Percentiles rank a stretch among this genome's conserved stretches.
These are phyloP conservation scores for Coprinopsis cinerea DNA, from an alignment of 768 basidiomycete species.

Conservation along the genomic window DNA sequence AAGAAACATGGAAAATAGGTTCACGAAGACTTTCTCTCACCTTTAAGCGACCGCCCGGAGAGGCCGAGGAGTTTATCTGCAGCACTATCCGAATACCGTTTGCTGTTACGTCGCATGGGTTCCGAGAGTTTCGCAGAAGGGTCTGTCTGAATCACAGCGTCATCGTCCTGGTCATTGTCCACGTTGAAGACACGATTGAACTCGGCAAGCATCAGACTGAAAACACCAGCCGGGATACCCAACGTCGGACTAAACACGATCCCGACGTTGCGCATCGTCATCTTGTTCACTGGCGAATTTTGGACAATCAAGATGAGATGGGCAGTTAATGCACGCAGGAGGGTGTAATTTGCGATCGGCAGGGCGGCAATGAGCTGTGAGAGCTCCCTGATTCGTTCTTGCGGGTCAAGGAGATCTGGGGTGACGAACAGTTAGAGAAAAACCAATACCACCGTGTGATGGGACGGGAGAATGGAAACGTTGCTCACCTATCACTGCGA, in stretches of 20 bases:
- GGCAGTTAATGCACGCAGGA: constrained; percentile 89
- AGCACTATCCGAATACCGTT: constrained; percentile 76
- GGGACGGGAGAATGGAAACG: neutral
- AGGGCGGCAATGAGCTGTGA: constrained; percentile 80
- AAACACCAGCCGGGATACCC: constrained; percentile 96
- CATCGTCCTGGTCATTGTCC: constrained; percentile 36
- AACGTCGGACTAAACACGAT: constrained; percentile 98
- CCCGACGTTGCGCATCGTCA: constrained; percentile 98
- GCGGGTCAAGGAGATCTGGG: constrained; percentile 81
- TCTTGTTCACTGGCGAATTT: constrained; percentile 88
- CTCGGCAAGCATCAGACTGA: constrained; percentile 90
- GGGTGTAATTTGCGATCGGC: constrained; percentile 88
- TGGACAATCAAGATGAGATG: constrained; percentile 94
- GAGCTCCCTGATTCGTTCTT: constrained; percentile 85
- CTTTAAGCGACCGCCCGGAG: constrained; percentile 57
- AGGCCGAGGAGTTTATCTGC: constrained; percentile 81
- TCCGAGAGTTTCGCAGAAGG: constrained; percentile 18
- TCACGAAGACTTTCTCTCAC: constrained; percentile 47
- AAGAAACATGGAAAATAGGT: constrained; percentile 12
- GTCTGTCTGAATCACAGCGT: neutral
- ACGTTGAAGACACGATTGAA: constrained; percentile 94
- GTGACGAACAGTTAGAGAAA: too few relatives aligned
- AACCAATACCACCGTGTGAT: constrained; percentile 8
- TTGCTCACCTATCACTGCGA: constrained; percentile 86
- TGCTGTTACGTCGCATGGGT: constrained; percentile 68